Conservation (phyloP, 208 protist genomes). For the Acanthamoeba healyi region DNA sequence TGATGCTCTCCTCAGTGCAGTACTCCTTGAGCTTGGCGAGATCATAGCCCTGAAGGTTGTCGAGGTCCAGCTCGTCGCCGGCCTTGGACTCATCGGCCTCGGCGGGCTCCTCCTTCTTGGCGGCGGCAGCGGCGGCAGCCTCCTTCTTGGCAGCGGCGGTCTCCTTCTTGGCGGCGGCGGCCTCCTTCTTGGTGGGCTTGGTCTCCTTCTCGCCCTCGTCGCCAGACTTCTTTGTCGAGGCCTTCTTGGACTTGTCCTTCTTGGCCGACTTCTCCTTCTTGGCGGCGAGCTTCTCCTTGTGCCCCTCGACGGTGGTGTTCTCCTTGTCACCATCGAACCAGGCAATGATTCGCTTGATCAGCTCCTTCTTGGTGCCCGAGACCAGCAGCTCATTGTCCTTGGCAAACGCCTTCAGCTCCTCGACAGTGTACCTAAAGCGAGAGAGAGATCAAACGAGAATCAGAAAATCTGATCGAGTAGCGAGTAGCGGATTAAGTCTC, state of each 20-base stretch:
- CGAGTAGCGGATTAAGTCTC: not conserved
- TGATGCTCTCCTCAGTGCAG: constrained; percentile 39
- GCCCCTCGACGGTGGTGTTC: constrained; percentile 32
- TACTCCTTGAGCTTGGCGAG: constrained; percentile 54
- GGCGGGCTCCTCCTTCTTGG: not conserved
- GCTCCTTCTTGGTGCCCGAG: constrained; percentile 69
- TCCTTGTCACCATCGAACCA: constrained; percentile 74
- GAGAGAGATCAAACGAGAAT: too few species aligned
- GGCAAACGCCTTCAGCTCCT: constrained; percentile 76
- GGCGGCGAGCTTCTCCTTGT: constrained; percentile 1
- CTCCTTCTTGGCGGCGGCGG: not conserved
- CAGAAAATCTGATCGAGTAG: not conserved
- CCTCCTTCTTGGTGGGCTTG: constrained; percentile 38
- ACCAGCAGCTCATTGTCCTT: constrained; percentile 31
- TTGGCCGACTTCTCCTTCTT: constrained; percentile 10
- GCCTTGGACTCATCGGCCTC: not conserved
- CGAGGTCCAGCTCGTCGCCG: constrained; percentile 56
- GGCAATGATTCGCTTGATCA: constrained; percentile 73
- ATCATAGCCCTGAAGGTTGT: constrained; percentile 47
- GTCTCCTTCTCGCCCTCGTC: not conserved
- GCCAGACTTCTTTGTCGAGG: constrained; percentile 1
- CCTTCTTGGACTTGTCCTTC: not conserved
- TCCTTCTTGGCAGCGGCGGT: not conserved
- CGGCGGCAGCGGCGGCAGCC: not conserved
- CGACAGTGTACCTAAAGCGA: constrained; percentile 34